A percentile compares a stretch with the other conserved stretches of the same genome.
These are phyloP conservation scores for Proliferodiscus dingleyae DNA, from an alignment of 2,329 filamentous ascomycete species.

Conservation along the genomic window DNA sequence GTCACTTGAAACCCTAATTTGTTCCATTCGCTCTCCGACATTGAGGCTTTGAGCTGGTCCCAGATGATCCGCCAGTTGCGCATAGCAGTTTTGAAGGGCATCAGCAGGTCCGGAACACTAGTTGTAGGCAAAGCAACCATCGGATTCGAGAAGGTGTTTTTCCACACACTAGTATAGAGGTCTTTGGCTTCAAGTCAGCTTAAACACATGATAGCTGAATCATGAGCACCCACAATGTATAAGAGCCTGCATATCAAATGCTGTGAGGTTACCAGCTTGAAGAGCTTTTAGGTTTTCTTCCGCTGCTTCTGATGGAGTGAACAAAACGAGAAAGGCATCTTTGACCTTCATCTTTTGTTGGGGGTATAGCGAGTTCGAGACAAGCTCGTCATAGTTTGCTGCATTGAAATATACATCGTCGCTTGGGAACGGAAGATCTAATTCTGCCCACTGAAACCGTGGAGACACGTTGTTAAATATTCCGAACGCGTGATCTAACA, in stretches of 20 bases:
- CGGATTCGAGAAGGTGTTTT: constrained; percentile 25
- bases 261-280: constrained; percentile 18
- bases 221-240: constrained; percentile 24
- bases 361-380: constrained; percentile 14
- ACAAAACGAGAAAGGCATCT: constrained; percentile 26
- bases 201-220: neutral
- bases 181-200: constrained; percentile 13
- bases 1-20: constrained; percentile 28
- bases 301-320: constrained; percentile 13
- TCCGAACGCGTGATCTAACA: constrained; percentile 30
- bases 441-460: constrained; percentile 30
- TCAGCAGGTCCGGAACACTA: constrained; percentile 13
- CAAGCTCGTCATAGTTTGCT: constrained; percentile 24
- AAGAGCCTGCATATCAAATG: constrained; percentile 30
- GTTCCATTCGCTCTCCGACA: constrained; percentile 22
- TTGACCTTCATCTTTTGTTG: constrained; percentile 26
- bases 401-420: constrained; percentile 26
- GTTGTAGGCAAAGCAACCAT: constrained; percentile 17
- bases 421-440: constrained; percentile 27
- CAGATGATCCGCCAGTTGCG: constrained; percentile 28
- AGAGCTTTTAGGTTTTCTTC: constrained; percentile 19
- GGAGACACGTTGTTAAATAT: constrained; percentile 31
- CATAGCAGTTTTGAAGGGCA: constrained; percentile 26
- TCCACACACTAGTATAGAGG: constrained; percentile 29
- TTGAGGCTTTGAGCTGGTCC: constrained; percentile 23